Evolutionary conservation across 768 basidiomycete genomes (phyloP).

Genomic region (Suillus lakei): DNA sequence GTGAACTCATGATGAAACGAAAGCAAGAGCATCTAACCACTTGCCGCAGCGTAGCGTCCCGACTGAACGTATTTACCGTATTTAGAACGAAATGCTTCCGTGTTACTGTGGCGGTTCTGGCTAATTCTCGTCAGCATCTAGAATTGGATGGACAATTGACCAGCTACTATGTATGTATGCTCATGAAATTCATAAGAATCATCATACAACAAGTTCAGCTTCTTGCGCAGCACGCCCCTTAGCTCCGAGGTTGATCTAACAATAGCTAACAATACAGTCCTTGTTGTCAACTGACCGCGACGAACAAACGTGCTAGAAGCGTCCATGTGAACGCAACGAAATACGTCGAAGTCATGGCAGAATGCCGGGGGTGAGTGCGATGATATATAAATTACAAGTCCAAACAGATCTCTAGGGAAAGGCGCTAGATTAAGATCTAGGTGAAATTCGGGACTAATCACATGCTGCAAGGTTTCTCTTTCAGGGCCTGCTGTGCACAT

Average conservation of each 20-base stretch:
- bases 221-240: not conserved
- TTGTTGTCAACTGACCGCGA: not conserved
- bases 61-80: slow-evolving; percentile 14
- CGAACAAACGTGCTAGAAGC: not conserved
- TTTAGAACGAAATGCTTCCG: slow-evolving; percentile 5
- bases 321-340: not conserved
- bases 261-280: not conserved
- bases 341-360: not conserved
- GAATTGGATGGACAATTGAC: not conserved
- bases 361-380: not conserved
- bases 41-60: slow-evolving; percentile 10
- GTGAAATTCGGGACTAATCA: not conserved
- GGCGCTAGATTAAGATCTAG: not conserved
- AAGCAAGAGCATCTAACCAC: slow-evolving; percentile 7
- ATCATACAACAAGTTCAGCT: not conserved
- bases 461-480: not conserved
- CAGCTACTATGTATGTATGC: not conserved
- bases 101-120: slow-evolving; percentile 8
- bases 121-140: not conserved
- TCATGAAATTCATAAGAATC: not conserved
- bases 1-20: slow-evolving; percentile 19
- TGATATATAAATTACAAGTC: not conserved
- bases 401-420: not conserved
- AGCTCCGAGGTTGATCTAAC: not conserved
- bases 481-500: not conserved